Evolutionary conservation across 2,329 filamentous ascomycete genomes (phyloP).

Genomic region (Triangularia setosa): DNA sequence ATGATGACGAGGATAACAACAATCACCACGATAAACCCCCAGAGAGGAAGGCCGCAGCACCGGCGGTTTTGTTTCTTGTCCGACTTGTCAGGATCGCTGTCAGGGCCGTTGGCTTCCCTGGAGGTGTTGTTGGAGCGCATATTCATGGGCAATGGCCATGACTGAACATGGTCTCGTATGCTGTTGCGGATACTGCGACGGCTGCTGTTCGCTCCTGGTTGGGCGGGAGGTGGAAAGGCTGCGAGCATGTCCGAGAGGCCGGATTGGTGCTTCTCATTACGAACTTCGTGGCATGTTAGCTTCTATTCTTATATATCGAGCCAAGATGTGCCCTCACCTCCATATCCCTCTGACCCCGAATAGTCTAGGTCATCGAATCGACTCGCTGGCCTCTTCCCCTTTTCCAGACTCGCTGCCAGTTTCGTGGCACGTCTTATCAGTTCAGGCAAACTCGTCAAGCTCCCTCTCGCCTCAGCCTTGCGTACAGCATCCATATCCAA

Average conservation of each 20-base stretch:
- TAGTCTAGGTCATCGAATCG: constrained; percentile 52
- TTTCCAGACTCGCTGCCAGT: constrained; percentile 82
- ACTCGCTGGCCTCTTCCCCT: constrained; percentile 64
- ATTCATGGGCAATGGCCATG: constrained; percentile 46
- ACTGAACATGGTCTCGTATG: constrained; percentile 44
- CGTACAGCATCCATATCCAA: constrained; percentile 79
- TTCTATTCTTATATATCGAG: not conserved
- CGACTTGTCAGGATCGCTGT: constrained; percentile 11
- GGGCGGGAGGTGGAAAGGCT: constrained; percentile 59
- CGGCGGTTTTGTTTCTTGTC: constrained; percentile 46
- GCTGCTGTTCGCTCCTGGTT: constrained; percentile 38
- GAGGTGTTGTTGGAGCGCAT: constrained; percentile 26
- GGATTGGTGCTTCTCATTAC: constrained; percentile 44
- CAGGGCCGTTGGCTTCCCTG: constrained; percentile 9
- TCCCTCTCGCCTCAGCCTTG: constrained; percentile 78
- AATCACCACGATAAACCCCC: constrained; percentile 65
- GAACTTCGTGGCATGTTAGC: not conserved
- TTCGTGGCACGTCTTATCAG: constrained; percentile 84
- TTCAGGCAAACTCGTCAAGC: constrained; percentile 86
- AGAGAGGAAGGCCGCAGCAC: constrained; percentile 81
- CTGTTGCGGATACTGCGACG: constrained; percentile 42
- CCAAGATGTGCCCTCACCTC: constrained; percentile 36
- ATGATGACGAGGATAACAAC: constrained; percentile 68
- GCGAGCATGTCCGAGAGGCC: constrained; percentile 62
- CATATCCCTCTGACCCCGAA: constrained; percentile 37